Evolutionary conservation across 148 eudicot species (phyloP), one percentile per base, ranked within the genome.

Genomic region (Diospyros kaki): DNA sequence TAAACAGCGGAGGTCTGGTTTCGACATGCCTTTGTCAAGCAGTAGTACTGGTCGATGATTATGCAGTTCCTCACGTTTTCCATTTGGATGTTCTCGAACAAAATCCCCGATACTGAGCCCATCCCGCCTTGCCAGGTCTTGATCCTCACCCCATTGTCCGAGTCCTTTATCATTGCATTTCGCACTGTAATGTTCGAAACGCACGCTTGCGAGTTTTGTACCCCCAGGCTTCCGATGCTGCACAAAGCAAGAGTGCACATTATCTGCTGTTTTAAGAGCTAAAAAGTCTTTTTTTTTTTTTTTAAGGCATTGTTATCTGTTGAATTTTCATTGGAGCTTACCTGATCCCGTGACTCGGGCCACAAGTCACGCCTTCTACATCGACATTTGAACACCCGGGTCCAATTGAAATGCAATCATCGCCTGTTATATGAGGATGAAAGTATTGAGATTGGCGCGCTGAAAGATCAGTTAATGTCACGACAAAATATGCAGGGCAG

Each of bases 81-180:
- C 92, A 95, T 92, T 46, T 92, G 89, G 17, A 95, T 87, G 77
- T 89, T 87, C 58, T 92, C 90, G 51, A 92, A 92, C 39, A 85
- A 79, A 55, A 95, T 86, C 72, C 82, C 85, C 0, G 91, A 76
- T 0, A 95, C 97, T 3, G 93, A 83, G 4, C 98, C 98, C 40
- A 97, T 81, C 2, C 98, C 99, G 0, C 99, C 99, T 72, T 95
- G 98, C 98, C 98, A 95, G 55, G 97, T 95, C 87, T 95, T 92
- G 87, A 95, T 95, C 72, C 98, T 73, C 0, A 95, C 79, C 2
- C 98, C 98, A 10, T 95, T 95, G 85, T 95, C 97, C 0, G 98
- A 95, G 62, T 95, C 89, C 71, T 75, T 82, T 62, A 95, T 92
- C 39, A 85, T 42, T 0, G 86, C 88, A 7, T 94, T 92, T 18